Conservation (phyloP, 352 stramenopile species). For the Globisporangium lucens region DNA sequence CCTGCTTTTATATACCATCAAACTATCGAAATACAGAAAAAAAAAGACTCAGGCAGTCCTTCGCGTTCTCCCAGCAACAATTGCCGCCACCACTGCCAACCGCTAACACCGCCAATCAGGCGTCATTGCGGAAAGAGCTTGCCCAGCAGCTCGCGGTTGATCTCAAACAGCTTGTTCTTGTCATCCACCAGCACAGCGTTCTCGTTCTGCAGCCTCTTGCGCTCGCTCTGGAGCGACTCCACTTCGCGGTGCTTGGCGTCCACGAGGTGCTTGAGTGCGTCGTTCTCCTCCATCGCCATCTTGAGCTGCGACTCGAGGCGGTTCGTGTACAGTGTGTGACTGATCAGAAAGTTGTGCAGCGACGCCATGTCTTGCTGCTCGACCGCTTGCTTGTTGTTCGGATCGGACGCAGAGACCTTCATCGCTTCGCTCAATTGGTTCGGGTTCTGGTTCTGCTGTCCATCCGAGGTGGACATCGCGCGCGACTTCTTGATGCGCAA, state of each 20-base stretch:
- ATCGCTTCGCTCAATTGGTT: conserved; percentile 19
- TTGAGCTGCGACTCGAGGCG: conserved; percentile 73
- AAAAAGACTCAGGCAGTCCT: conserved; percentile 2
- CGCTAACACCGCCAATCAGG: not conserved
- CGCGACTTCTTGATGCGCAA: conserved; percentile 76
- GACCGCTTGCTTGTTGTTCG: conserved; percentile 24
- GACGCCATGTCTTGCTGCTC: conserved; percentile 58
- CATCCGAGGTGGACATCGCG: conserved; percentile 18
- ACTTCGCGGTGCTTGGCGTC: conserved; percentile 56
- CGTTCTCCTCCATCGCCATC: conserved; percentile 60
- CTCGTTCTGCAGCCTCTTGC: conserved; percentile 65
- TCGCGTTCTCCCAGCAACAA: conserved; percentile 4
- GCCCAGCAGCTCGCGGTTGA: conserved; percentile 63
- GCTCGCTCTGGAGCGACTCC: conserved; percentile 43
- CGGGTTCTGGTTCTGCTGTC: conserved; percentile 13
- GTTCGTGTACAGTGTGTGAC: conserved; percentile 70
- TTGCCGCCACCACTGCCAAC: too few species aligned
- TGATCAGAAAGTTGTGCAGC: conserved; percentile 68
- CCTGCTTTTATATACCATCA: conserved; percentile 8
- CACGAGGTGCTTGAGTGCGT: conserved; percentile 44
- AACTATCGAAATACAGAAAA: conserved; percentile 15
- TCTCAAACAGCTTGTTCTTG: conserved; percentile 81
- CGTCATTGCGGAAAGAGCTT: conserved; percentile 68
- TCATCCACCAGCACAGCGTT: conserved; percentile 63
- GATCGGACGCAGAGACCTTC: conserved; percentile 17